Percentiles rank a stretch among this genome's conserved stretches.
phyloP scores from a whole-genome alignment of 2,329 filamentous ascomycete genomes.

The Curvularia hawaiiensis region DNA sequence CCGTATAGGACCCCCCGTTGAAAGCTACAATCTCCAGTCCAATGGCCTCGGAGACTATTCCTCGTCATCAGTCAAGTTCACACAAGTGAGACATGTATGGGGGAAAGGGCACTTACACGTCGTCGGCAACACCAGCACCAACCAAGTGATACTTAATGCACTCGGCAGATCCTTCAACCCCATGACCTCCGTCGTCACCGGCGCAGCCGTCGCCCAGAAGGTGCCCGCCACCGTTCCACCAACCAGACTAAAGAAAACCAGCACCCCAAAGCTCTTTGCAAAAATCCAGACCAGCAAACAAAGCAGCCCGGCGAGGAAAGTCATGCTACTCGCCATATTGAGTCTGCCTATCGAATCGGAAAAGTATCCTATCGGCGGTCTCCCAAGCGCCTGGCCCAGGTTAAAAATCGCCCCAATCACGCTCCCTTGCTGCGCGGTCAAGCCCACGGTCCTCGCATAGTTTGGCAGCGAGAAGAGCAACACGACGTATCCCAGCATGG shows the following conservation, averaged over 20 bases:
- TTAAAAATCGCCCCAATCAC: constrained; percentile 77
- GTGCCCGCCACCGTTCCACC: constrained; percentile 71
- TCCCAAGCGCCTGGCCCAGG: constrained; percentile 67
- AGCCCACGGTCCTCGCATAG: constrained; percentile 71
- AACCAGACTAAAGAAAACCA: constrained; percentile 73
- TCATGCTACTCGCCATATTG: constrained; percentile 72
- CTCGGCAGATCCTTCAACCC: constrained; percentile 72
- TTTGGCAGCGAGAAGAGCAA: constrained; percentile 78
- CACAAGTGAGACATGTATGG: neutral
- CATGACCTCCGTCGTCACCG: constrained; percentile 75
- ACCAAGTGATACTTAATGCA: constrained; percentile 72
- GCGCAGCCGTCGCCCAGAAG: constrained; percentile 68
- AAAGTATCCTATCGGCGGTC: constrained; percentile 74
- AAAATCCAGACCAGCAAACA: constrained; percentile 75
- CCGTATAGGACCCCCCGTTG: constrained; percentile 58
- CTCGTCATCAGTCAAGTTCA: constrained; percentile 8
- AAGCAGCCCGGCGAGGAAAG: constrained; percentile 67
- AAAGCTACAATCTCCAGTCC: constrained; percentile 58
- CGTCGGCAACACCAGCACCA: constrained; percentile 71
- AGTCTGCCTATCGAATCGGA: constrained; percentile 73
- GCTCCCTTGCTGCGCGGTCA: constrained; percentile 69
- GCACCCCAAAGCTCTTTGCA: constrained; percentile 68
- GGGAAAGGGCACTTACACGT: constrained; percentile 55
- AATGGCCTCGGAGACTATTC: constrained; percentile 58
- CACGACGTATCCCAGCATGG: constrained; percentile 75